Evolutionary conservation across 208 protist species (phyloP), one percentile per base, ranked within the genome.

Genomic region (Leishmania major): DNA sequence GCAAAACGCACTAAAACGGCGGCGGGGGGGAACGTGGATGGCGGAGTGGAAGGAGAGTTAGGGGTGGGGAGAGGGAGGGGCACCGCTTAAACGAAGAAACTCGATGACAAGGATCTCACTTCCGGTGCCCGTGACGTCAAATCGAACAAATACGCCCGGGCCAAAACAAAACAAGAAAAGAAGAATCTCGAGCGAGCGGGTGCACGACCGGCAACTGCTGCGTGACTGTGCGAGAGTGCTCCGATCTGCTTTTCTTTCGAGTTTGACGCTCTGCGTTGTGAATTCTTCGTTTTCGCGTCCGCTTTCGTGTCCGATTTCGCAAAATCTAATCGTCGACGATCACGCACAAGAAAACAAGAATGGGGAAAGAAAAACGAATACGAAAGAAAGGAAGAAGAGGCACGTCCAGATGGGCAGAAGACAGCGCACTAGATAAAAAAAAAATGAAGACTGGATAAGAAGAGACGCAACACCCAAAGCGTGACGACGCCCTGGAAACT

Each of bases 1-100:
- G 6, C 22, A 1, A 6, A n/a, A 60, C 22, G 0, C 15, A 60
- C 57, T 60, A n/a, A n/a, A 5, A 60, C 22, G 22, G 25, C 15
- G 22, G 25, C 19, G 6, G 25, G n/a, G 22, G 11, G 22, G 7
- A 10, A n/a, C 43, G 13, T 17, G 49, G 22, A 60, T 60, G 57
- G 7, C 0, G 57, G 57, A 22, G 53, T 19, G 53, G 53, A 45
- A 45, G 43, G 43, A 45, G 43, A 45, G 43, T 45, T 45, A 22
- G 31, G 31, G 22, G 35, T 35, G 64, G 64, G 64, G 47, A 83
- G 28, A 57, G 49, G 35, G 73, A 79, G 51, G 64, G 77, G 64
- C 10, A 43, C 64, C 31, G 15, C 28, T 0, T 25, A 70, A 31
- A 43, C 64, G n/a, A 70, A 70, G 17, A 66, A 47, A 28, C 0